These are phyloP conservation scores for Claviceps sp. DNA, from an alignment of 2,329 filamentous ascomycete species.

Conservation along the genomic window DNA sequence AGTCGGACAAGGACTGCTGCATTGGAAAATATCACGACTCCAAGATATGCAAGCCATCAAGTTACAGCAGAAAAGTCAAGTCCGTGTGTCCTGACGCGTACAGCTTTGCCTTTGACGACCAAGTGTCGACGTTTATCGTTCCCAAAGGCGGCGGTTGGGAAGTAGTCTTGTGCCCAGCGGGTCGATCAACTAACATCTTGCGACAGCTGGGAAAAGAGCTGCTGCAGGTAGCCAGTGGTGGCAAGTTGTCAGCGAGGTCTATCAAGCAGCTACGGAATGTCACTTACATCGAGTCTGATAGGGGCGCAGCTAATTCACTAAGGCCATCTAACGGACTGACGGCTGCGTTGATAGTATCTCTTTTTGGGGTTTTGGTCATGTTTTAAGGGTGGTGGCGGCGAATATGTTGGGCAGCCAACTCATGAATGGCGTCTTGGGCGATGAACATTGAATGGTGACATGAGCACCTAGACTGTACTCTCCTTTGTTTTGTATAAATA, in stretches of 20 bases:
- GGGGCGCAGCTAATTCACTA: conserved; percentile 12
- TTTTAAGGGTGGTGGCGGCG: neutral
- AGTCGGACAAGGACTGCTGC: conserved; percentile 59
- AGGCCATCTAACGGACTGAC: conserved; percentile 8
- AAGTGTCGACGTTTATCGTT: conserved; percentile 46
- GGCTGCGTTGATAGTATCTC: conserved; percentile 1
- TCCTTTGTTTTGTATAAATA: conserved; percentile 2
- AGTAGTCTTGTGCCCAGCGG: conserved; percentile 60
- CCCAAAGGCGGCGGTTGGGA: conserved; percentile 62
- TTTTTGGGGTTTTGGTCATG: conserved; percentile 1
- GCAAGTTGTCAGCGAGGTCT: conserved; percentile 21
- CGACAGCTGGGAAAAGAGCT: conserved; percentile 36
- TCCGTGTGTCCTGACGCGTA: conserved; percentile 72
- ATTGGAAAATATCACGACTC: conserved; percentile 53
- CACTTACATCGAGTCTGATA: conserved; percentile 22
- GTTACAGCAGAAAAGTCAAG: conserved; percentile 60
- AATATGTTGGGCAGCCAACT: neutral
- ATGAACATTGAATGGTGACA: neutral
- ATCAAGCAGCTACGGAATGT: conserved; percentile 19
- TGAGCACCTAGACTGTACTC: conserved; percentile 4
- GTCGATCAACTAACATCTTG: conserved; percentile 46
- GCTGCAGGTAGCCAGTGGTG: conserved; percentile 29
- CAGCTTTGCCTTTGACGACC: conserved; percentile 56
- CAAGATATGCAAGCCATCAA: conserved; percentile 48
- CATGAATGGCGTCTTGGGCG: neutral